Percentiles rank a stretch among this genome's conserved stretches.
Evolutionary conservation across 176 grass and related monocot genomes (phyloP).

Genomic region (Elaeis guineensis): DNA sequence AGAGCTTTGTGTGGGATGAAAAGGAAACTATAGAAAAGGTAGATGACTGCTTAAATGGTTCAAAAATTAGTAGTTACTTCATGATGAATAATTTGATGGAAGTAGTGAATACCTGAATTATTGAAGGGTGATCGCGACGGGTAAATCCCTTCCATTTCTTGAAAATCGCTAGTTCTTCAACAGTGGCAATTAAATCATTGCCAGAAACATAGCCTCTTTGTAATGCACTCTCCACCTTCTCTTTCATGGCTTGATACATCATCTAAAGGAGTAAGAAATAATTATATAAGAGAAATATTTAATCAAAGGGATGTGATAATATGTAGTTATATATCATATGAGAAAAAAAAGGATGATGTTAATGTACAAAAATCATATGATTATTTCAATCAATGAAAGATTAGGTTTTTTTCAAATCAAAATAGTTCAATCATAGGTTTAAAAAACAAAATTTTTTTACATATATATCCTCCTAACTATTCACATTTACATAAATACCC

Average conservation of each 20-base stretch:
- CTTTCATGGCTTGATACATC: slow-evolving; percentile 34
- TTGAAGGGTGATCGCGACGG: slow-evolving; percentile 26
- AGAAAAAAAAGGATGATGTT: neutral
- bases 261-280: slow-evolving; percentile 1
- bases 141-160: slow-evolving; percentile 29
- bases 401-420: too few species aligned
- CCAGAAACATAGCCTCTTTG: slow-evolving; percentile 19
- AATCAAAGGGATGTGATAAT: too few species aligned
- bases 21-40: too few species aligned
- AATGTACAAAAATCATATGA: neutral
- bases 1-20: too few species aligned
- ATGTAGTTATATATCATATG: neutral
- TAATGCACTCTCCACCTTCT: slow-evolving; percentile 21
- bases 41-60: neutral
- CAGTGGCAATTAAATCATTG: slow-evolving; percentile 3
- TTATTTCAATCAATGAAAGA: too few species aligned
- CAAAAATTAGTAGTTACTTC: neutral
- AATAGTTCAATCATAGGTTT: too few species aligned
- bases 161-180: slow-evolving; percentile 13
- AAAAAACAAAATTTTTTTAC: too few species aligned
- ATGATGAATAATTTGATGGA: too few species aligned
- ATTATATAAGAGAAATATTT: too few species aligned
- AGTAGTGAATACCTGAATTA: slow-evolving; percentile 18
- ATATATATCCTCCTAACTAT: too few species aligned
- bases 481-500: too few species aligned